Conservation (phyloP, 441 rosid species). For the Euphorbia corollata region DNA sequence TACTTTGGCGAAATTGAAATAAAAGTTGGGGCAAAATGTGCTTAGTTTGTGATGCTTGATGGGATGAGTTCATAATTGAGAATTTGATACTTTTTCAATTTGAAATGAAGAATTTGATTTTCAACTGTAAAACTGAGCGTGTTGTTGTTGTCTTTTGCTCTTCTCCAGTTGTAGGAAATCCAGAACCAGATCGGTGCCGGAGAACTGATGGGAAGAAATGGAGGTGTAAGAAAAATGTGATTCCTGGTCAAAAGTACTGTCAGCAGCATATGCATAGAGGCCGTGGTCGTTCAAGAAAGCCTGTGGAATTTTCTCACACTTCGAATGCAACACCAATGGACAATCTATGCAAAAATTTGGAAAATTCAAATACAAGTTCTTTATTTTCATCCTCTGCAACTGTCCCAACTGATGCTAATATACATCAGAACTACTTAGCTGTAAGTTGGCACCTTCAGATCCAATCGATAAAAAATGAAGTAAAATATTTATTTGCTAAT, state of each 20-base stretch:
- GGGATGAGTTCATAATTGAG: not conserved
- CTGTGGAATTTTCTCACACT: conserved; percentile 48
- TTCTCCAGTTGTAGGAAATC: conserved; percentile 32
- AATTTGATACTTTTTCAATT: not conserved
- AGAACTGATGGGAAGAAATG: conserved; percentile 91
- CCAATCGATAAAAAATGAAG: too few relatives aligned
- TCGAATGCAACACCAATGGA: conserved; percentile 12
- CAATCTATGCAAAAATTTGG: conserved; percentile 23
- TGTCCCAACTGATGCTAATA: conserved; percentile 22
- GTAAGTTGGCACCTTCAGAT: too few relatives aligned
- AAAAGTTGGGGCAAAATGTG: not conserved
- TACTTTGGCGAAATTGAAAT: not conserved
- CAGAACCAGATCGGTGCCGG: conserved; percentile 58
- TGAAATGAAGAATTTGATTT: not conserved
- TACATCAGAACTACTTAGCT: conserved; percentile 4
- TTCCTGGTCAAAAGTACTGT: conserved; percentile 57
- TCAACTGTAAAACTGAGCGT: not conserved
- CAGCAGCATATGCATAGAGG: conserved; percentile 70
- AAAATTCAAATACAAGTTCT: conserved; percentile 20
- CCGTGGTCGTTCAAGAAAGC: conserved; percentile 80
- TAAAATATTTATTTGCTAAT: too few relatives aligned
- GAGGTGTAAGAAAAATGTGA: conserved; percentile 49
- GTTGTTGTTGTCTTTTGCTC: not conserved
- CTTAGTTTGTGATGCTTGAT: not conserved
- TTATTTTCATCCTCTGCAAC: conserved; percentile 6